Conservation (phyloP, 345 rosid species). For the Dimocarpus longan region DNA sequence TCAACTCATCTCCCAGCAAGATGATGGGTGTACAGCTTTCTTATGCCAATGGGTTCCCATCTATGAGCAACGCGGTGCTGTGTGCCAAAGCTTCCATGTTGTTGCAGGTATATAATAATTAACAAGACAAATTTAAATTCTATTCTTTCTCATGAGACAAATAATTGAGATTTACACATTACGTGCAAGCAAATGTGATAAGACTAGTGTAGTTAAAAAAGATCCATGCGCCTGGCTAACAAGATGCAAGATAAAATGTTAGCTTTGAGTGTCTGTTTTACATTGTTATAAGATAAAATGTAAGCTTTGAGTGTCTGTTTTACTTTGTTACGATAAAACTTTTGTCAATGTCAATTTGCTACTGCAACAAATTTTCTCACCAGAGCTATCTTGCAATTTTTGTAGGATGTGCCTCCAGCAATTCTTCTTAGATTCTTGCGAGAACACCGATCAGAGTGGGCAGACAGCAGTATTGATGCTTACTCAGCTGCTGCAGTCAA, state of each 20-base stretch:
- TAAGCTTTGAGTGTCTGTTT: too few species aligned
- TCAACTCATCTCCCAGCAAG: slow-evolving; percentile 87
- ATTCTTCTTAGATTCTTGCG: slow-evolving; percentile 86
- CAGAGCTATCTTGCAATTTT: not conserved
- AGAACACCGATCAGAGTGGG: slow-evolving; percentile 99
- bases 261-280: not conserved
- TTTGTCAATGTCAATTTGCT: too few species aligned
- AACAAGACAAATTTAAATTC: not conserved
- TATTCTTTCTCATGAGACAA: not conserved
- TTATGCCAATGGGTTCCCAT: slow-evolving; percentile 68
- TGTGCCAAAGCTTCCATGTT: slow-evolving; percentile 99
- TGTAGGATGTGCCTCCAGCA: slow-evolving; percentile 95
- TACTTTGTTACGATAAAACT: too few species aligned
- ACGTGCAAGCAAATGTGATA: too few species aligned
- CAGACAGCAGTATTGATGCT: slow-evolving; percentile 88
- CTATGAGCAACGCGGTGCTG: slow-evolving; percentile 71
- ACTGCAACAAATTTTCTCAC: not conserved
- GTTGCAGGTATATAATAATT: slow-evolving; percentile 57
- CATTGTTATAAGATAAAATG: too few species aligned
- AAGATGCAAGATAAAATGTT: not conserved
- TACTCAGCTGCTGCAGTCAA: slow-evolving; percentile 93
- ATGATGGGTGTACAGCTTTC: slow-evolving; percentile 73
- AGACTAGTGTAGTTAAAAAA: not conserved
- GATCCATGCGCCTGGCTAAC: not conserved
- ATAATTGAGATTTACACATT: too few species aligned